Base-by-base conservation (phyloP, 108 stramenopile species). In the Fistulifera solaris region DNA sequence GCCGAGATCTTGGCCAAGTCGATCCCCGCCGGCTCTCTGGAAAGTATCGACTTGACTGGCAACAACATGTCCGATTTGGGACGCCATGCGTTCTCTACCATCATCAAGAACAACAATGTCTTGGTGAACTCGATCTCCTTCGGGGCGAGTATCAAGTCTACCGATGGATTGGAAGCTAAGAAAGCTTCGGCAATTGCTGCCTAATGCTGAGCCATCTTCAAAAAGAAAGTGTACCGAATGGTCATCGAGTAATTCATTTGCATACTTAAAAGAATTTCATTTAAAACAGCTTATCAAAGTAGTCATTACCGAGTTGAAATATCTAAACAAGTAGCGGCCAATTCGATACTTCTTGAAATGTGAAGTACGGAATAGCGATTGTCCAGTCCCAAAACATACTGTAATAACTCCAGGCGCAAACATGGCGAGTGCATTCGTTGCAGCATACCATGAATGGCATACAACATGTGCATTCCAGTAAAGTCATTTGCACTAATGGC, bases 301-400 rank as follows among this genome's bases (percentile, higher is more conserved):
- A 35, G 6, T 6, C 8, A 35, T 35, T 35, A 35, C 8, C 31
- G 8, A 35, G 3, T 35, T 11, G 43, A 44, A 6, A 59, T 26
- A 27, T 46, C 58, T 55, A 87, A 48, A 59, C 90, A 93, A n/a
- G 87, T 88, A 14, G 82, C 80, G 1, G 90, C 90, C 47, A 93
- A 58, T 63, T 88, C 86, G 27, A 93, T 71, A 52, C 74, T 71
- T 43, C 90, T 64, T 25, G 79, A 75, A 2, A 93, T 83, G 61
- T 93, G 90, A 21, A 82, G 84, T 10, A 93, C 62, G 21, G 90
- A 93, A 63, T 83, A 93, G 22, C 90, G 75, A 61, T 93, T 87
- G 57, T 92, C 94, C 27, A 94, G 67, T 0, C 89, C 89, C n/a
- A 94, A 65, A 19, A 89, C 80, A 56, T 81, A 94, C 49, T 92